These are phyloP conservation scores for Cyclotella atomus DNA, from an alignment of 108 stramenopile species.

Conservation along the genomic window DNA sequence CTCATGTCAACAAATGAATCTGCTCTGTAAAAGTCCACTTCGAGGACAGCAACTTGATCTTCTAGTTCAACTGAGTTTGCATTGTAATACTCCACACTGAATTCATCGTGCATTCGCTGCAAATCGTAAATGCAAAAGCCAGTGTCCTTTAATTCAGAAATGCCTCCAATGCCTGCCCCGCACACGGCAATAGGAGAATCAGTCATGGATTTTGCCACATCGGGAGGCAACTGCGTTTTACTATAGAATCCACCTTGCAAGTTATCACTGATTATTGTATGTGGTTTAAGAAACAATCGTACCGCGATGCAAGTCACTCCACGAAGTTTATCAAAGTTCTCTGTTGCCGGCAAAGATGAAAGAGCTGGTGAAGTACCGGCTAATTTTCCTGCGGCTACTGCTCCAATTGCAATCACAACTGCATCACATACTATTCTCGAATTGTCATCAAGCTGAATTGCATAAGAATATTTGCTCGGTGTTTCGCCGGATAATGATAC, in stretches of 20 bases:
- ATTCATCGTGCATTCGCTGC: conserved; percentile 76
- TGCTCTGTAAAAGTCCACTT: conserved; percentile 87
- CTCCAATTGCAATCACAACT: conserved; percentile 82
- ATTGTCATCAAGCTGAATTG: conserved; percentile 26
- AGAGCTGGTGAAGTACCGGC: conserved; percentile 57
- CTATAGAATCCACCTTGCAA: conserved; percentile 40
- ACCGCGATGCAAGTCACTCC: conserved; percentile 89
- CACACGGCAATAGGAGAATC: conserved; percentile 82
- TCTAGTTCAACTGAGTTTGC: neutral
- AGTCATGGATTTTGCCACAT: conserved; percentile 64
- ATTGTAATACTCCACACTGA: conserved; percentile 28
- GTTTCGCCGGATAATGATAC: neutral
- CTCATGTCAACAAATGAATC: conserved; percentile 62
- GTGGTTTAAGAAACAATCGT: conserved; percentile 63
- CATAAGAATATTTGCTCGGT: conserved; percentile 19
- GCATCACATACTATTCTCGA: conserved; percentile 66
- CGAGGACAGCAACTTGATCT: conserved; percentile 56
- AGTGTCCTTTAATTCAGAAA: conserved; percentile 68
- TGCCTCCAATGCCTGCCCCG: conserved; percentile 68
- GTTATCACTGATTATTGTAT: conserved; percentile 22
- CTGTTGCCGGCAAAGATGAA: conserved; percentile 38
- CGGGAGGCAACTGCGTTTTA: conserved; percentile 45
- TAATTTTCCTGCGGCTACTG: conserved; percentile 57
- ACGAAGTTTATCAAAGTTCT: conserved; percentile 63
- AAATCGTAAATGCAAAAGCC: conserved; percentile 90